phyloP scores from a whole-genome alignment of 805 yeast genomes.

The Tetrapisispora namnaoensis region DNA sequence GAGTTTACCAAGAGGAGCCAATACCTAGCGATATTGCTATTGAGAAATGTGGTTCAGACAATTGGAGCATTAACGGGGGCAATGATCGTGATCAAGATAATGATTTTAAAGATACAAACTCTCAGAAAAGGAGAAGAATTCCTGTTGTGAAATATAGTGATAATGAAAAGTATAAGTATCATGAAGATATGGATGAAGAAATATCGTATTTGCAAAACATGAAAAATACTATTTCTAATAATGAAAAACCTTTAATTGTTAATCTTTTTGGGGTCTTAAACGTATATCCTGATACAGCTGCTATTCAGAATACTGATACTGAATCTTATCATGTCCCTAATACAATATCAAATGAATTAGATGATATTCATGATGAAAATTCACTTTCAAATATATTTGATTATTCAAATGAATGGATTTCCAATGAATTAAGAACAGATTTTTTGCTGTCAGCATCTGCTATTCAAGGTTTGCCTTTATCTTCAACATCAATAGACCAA shows the following conservation, averaged over 20 bases:
- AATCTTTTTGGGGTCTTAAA: constrained; percentile 83
- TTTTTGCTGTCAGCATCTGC: constrained; percentile 4
- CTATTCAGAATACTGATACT: neutral
- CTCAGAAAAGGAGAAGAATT: constrained; percentile 49
- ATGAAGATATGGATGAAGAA: constrained; percentile 75
- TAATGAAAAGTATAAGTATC: constrained; percentile 57
- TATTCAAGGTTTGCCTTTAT: constrained; percentile 5
- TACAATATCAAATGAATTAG: neutral
- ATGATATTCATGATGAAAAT: neutral
- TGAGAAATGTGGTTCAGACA: neutral
- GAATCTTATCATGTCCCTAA: neutral
- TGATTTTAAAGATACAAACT: neutral
- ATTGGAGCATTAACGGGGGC: constrained; percentile 24
- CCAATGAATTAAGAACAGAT: constrained; percentile 5
- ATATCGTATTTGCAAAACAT: constrained; percentile 39
- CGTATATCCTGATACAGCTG: neutral
- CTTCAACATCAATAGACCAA: neutral
- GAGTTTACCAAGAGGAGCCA: constrained; percentile 32
- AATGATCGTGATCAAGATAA: neutral
- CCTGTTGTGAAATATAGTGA: constrained; percentile 67
- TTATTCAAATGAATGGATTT: constrained; percentile 16
- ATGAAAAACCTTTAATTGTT: constrained; percentile 40
- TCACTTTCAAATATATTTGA: constrained; percentile 24
- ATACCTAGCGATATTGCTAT: too few species aligned
- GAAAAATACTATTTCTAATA: constrained; percentile 32